Base-by-base conservation (phyloP, 805 yeast genomes). In the Ogataea nitratoaversa region DNA sequence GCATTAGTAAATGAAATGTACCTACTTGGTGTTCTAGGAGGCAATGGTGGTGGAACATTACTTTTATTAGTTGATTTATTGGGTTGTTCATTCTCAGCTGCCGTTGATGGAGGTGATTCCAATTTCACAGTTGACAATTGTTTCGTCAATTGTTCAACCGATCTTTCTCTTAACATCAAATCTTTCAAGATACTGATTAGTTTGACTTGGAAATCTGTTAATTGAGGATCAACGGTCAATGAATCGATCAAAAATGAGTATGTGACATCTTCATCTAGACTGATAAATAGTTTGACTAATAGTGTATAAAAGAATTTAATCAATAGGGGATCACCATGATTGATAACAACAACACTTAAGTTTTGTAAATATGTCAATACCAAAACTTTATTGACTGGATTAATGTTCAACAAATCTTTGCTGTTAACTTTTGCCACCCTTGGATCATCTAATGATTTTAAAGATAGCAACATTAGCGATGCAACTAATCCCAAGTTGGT, bases 181-280 rank as follows among this genome's bases (percentile, higher is more conserved):
- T 82, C 87, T 57, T 83, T 87, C 53, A 88, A 70, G 19, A 87
- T 78, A 4, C 82, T 77, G 14, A 87, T 72, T 28, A 79, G 62
- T 3, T 78, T 78, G 19, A 82, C 69, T 49, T 79, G 78, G 18
- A 77, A 74, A 30, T 74, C 72, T 30, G 71, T 78, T 53, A 71
- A 77, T 2, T 93, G 90, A 9, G 60, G 53, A 53, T 91, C 84
- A 37, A 74, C 67, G 22, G 67, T 64, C 37, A 91, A 66, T 0
- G 88, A 71, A 53, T 86, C 88, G 19, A 69, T 54, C 13, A 87
- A 64, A 54, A 84, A 85, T 3, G 66, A 65, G 60, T 78, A 86
- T 0, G 84, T 62, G 11, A 70, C 60, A 1, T 66, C 65, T 43
- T 84, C 86, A 0, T 80, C 75, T 24, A 79, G 60, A 17, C 73